A percentile compares a stretch with the other conserved stretches of the same genome.
Evolutionary conservation across 179 eudicot species (phyloP).

Genomic region (Gypsophila paniculata): DNA sequence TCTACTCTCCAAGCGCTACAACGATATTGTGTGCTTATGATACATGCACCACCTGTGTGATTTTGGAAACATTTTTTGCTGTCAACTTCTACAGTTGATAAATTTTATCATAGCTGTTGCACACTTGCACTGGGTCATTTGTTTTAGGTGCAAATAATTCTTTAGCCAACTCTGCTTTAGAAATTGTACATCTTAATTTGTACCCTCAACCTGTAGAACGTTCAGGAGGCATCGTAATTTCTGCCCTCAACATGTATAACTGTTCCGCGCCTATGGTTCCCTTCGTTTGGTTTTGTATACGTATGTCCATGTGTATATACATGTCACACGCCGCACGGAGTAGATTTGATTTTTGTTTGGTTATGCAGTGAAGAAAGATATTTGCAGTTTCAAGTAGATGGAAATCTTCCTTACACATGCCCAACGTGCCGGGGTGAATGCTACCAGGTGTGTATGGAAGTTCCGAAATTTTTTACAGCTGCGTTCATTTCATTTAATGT

Average conservation of each 20-base stretch:
- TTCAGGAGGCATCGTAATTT: not conserved
- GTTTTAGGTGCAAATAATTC: not conserved
- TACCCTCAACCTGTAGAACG: not conserved
- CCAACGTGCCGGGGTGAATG: conserved; percentile 96
- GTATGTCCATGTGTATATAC: not conserved
- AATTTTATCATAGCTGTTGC: not conserved
- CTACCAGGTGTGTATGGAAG: conserved; percentile 46
- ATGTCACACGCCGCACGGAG: too few species aligned
- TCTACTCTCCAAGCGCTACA: too few species aligned
- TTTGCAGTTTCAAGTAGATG: conserved; percentile 79
- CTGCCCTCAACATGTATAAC: not conserved
- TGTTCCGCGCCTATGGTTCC: too few species aligned
- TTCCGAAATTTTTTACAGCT: not conserved
- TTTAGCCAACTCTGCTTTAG: not conserved
- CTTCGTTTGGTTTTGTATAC: not conserved
- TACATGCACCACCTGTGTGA: not conserved
- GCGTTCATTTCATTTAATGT: not conserved
- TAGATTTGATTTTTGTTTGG: not conserved
- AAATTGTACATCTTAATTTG: not conserved
- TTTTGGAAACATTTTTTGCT: not conserved
- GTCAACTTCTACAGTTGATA: not conserved
- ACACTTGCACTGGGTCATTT: not conserved
- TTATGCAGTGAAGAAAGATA: conserved; percentile 77
- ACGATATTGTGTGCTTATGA: not conserved
- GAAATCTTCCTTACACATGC: conserved; percentile 82